Evolutionary conservation across 2,329 filamentous ascomycete genomes (phyloP).

Genomic region (Cordyceps cateniannulata): DNA sequence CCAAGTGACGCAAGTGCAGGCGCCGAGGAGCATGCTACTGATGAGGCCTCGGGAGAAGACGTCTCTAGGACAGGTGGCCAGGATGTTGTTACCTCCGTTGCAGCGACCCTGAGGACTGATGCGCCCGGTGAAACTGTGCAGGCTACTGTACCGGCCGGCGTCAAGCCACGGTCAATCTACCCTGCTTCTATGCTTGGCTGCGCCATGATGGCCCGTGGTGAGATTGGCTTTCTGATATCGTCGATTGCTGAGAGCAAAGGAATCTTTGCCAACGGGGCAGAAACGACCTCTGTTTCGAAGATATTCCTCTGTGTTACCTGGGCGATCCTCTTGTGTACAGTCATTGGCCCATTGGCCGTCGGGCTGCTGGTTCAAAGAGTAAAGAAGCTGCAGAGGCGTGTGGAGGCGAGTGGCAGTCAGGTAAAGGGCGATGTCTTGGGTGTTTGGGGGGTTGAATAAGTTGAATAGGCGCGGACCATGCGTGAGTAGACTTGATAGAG

Average conservation of each 20-base stretch:
- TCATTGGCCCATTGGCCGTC: constrained; percentile 42
- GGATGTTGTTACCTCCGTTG: no score
- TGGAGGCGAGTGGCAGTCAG: constrained; percentile 1
- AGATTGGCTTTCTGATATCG: constrained; percentile 73
- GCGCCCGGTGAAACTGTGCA: not conserved
- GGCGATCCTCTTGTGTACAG: constrained; percentile 50
- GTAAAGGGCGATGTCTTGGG: constrained; percentile 1
- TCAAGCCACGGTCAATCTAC: constrained; percentile 56
- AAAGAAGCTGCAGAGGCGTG: constrained; percentile 25
- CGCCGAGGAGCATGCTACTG: no score
- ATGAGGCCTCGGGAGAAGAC: no score
- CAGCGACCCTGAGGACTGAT: not conserved
- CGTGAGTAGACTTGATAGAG: not conserved
- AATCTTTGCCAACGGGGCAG: constrained; percentile 26
- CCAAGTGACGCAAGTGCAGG: no score
- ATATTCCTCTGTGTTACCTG: constrained; percentile 48
- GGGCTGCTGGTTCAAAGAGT: constrained; percentile 40
- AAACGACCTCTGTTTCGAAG: constrained; percentile 24
- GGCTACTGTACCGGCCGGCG: constrained; percentile 16
- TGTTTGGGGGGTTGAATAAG: not conserved
- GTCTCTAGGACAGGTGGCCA: no score
- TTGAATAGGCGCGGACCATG: not conserved
- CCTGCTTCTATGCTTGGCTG: constrained; percentile 59
- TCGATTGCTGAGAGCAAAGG: constrained; percentile 54
- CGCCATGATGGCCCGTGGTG: constrained; percentile 69